Percentiles rank a stretch among this genome's conserved stretches.
Conservation (phyloP, 2,329 filamentous ascomycete genomes). For the Pleurostoma richardsiae region DNA sequence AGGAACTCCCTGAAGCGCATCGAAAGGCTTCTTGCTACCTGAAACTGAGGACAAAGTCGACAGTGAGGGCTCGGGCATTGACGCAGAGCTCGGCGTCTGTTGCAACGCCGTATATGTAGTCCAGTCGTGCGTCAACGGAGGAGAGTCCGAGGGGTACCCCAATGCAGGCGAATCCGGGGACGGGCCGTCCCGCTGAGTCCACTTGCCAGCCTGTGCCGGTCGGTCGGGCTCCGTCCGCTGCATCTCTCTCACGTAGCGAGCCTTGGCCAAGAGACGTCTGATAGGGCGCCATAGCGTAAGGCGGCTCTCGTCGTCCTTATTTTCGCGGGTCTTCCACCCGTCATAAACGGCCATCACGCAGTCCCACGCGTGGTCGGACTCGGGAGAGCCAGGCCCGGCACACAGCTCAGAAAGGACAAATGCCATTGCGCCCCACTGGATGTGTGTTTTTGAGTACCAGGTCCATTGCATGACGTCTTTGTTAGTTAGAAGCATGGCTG, state of each 20-base stretch:
- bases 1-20: no score
- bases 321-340: background rate
- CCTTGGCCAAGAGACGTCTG: conserved; percentile 7
- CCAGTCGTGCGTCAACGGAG: no score
- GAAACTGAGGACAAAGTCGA: no score
- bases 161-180: no score
- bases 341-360: conserved; percentile 20
- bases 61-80: no score
- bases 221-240: background rate
- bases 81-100: no score
- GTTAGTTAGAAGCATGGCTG: conserved; percentile 59
- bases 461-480: conserved; percentile 47
- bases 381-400: conserved; percentile 41
- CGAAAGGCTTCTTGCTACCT: no score
- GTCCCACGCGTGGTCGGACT: conserved; percentile 45
- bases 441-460: conserved; percentile 47
- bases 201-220: no score
- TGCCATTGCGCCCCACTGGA: conserved; percentile 46
- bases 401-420: conserved; percentile 42
- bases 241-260: conserved; percentile 6
- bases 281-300: conserved; percentile 8
- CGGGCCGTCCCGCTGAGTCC: no score
- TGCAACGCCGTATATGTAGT: no score
- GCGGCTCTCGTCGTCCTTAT: background rate
- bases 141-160: no score